Base-by-base conservation (phyloP, 2,329 filamentous ascomycete genomes). In the Didymella exigua region DNA sequence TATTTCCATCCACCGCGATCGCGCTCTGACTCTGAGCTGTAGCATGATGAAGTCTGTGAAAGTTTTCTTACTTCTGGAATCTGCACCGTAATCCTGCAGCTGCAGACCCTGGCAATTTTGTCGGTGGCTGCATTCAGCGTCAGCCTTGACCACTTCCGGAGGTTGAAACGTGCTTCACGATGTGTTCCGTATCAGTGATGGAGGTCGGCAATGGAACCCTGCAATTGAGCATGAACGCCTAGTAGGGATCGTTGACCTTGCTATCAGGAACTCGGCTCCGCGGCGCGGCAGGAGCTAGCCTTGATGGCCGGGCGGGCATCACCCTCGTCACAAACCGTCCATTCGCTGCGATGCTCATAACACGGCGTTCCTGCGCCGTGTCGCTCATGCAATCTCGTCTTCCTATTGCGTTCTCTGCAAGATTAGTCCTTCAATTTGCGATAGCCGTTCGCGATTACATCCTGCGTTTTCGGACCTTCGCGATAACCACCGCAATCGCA, bases 251-350 rank as follows among this genome's bases (percentile, higher is more conserved):
- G 18, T 42, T 40, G 41, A 49, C 52, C 52, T 31, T 55, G 52
- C 41, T 30, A 40, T 41, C 44, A 26, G 24, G 24, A 43, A 8
- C 31, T 49, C 49, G 40, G 52, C 36, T 49, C 46, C 41, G 50
- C 47, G 21, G 31, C 40, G 30, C 46, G 19, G 45, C 30, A 55
- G 46, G 41, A 50, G 45, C 41, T 47, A 50, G 36, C 21, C 52
- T 29, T 21, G 34, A 45, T 24, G 52, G 46, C 52, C 49, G 41
- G 51, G 51, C 51, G 49, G 51, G 52, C 52, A 46, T 55, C 52
- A 55, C 52, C 26, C 50, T 55, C 52, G 46, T 55, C 52, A 47
- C 42, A 42, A 29, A 26, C 26, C 27, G 41, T 23, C 27, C 19
- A 24, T 43, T 37, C 24, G 37, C 26, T 31, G 40, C 46, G 19